Evolutionary conservation across 1,284 basidiomycete genomes (phyloP).

Genomic region (Abortiporus biennis): DNA sequence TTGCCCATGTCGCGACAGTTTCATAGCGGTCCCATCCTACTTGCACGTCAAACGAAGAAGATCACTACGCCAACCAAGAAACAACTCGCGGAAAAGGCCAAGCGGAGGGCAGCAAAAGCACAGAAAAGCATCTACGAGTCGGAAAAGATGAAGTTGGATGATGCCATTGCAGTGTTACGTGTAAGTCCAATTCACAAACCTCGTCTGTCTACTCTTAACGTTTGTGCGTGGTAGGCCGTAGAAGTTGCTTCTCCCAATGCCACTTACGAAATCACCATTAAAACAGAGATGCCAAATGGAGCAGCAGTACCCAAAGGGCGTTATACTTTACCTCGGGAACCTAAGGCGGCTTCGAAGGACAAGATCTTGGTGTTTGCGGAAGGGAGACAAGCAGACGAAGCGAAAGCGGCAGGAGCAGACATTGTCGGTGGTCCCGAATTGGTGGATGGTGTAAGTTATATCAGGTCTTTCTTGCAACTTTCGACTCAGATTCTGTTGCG

Average conservation of each 20-base stretch:
- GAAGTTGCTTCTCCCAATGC: conserved; percentile 72
- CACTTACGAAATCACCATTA: conserved; percentile 76
- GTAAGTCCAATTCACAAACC: conserved; percentile 34
- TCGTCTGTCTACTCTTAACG: conserved; percentile 1
- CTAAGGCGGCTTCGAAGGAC: conserved; percentile 65
- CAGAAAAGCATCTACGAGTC: conserved; percentile 42
- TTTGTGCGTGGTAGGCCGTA: conserved; percentile 48
- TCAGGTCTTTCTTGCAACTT: background rate
- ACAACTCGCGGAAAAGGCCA: conserved; percentile 51
- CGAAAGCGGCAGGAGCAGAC: conserved; percentile 77
- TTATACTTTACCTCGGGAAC: conserved; percentile 65
- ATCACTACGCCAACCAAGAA: conserved; percentile 55
- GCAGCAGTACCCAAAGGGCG: conserved; percentile 78
- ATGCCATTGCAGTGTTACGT: conserved; percentile 64
- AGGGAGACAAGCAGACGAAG: conserved; percentile 70
- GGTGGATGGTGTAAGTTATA: conserved; percentile 64
- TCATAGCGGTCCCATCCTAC: conserved; percentile 37
- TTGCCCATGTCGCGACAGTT: conserved; percentile 42
- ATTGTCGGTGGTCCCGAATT: conserved; percentile 85
- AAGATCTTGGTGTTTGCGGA: conserved; percentile 87
- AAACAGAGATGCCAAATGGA: conserved; percentile 71
- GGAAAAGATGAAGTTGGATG: conserved; percentile 56
- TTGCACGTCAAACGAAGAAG: conserved; percentile 44
- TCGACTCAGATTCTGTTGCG: background rate
- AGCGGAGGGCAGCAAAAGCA: conserved; percentile 39